These are phyloP conservation scores for Lentinula aciculospora DNA, from an alignment of 768 basidiomycete genomes.

Conservation along the genomic window DNA sequence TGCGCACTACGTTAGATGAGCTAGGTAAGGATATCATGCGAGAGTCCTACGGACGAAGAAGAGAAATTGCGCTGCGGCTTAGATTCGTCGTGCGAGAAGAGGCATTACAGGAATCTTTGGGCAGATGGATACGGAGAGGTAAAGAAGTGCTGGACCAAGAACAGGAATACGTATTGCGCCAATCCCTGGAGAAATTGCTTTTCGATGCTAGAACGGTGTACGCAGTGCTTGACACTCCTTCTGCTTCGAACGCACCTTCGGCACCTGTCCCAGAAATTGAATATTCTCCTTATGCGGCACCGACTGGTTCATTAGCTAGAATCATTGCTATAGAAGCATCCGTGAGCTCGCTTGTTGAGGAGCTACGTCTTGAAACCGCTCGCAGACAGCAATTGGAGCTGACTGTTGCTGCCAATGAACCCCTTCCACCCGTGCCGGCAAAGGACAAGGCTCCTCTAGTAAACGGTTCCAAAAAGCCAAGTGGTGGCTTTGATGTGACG, in stretches of 20 bases:
- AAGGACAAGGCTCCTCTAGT: background rate
- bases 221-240: constrained; percentile 24
- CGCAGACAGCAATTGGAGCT: constrained; percentile 41
- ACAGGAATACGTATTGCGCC: constrained; percentile 14
- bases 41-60: constrained; percentile 66
- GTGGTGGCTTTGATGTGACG: background rate
- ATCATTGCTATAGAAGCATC: constrained; percentile 43
- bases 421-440: background rate
- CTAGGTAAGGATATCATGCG: constrained; percentile 65
- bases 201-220: constrained; percentile 29
- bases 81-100: constrained; percentile 64
- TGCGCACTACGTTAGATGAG: constrained; percentile 64
- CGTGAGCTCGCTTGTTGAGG: constrained; percentile 45
- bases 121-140: constrained; percentile 49
- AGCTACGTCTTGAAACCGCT: constrained; percentile 52
- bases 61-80: constrained; percentile 65
- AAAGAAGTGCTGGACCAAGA: constrained; percentile 30
- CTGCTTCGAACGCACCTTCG: background rate
- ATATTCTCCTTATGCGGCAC: constrained; percentile 20
- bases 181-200: constrained; percentile 25
- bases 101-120: constrained; percentile 43
- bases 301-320: constrained; percentile 46
- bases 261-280: constrained; percentile 12
- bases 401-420: constrained; percentile 11
- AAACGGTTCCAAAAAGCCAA: background rate